Evolutionary conservation across 768 basidiomycete genomes (phyloP), one percentile per base, ranked within the genome.

Genomic region (Trametes cingulata): DNA sequence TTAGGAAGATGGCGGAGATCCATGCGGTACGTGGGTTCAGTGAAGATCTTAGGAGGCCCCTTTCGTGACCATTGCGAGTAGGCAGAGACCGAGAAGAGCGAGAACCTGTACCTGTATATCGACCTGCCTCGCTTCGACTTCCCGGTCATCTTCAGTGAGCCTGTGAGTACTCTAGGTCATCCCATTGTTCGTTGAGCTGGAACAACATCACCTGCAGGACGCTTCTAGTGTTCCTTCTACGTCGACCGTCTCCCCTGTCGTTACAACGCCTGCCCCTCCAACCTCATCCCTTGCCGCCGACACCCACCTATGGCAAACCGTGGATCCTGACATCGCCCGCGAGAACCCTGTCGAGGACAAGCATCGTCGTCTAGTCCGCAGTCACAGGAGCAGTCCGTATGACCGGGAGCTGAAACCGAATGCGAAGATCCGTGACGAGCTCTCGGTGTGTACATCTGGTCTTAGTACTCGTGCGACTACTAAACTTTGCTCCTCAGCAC

Each of bases 341-440:
- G 95, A 98, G 66, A 99, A 99, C 69, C 95, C 95, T 0, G 95
- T 98, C 0, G 97, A 99, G 68, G 93, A 95, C 69, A 99, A 99
- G 69, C 95, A 98, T 69, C 84, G 97, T 33, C 84, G 95, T 1
- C 80, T 98, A 3, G 91, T 98, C 61, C 88, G 97, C 47, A 96
- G 95, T 71, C 95, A 98, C 67, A 80, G 97, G 46, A 94, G 93
- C 52, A 95, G 96, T 46, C 93, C 95, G 0, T 89, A 97, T 52
- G 96, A 98, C 69, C 78, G 94, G 52, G 97, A 98, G 69, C 78
- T 99, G 55, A 99, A 99, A 67, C 97, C 97, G 0, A 96, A 98
- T 68, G 94, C 96, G 1, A 93, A 93, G 72, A 91, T 95, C 62
- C 80, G 97, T 59, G 96, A 99, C 72, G 91, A 95, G 49, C 83